These are phyloP conservation scores for Phytophthora idaei DNA, from an alignment of 352 stramenopile species.

Conservation along the genomic window DNA sequence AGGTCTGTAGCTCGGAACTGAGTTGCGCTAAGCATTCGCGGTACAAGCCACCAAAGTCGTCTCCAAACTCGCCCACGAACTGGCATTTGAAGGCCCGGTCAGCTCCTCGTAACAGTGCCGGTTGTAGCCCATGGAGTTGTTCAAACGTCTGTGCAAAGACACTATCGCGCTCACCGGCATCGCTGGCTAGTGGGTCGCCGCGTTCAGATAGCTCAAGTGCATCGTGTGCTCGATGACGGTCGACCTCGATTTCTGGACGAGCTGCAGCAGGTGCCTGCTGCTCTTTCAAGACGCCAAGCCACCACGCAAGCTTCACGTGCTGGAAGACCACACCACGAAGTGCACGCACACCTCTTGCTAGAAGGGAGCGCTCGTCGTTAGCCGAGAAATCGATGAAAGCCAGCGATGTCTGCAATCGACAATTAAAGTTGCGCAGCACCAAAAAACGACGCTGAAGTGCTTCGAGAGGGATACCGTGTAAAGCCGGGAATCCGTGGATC, in stretches of 20 bases:
- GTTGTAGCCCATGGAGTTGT: conserved; percentile 85
- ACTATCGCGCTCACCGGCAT: conserved; percentile 62
- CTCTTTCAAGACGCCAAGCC: conserved; percentile 87
- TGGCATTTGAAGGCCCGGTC: conserved; percentile 93
- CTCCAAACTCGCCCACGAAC: conserved; percentile 91
- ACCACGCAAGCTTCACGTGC: conserved; percentile 89
- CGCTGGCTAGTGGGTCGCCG: conserved; percentile 29
- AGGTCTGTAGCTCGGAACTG: conserved; percentile 87
- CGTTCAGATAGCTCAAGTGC: conserved; percentile 51
- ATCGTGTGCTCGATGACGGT: conserved; percentile 78
- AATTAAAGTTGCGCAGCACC: conserved; percentile 90
- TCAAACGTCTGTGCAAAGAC: conserved; percentile 90
- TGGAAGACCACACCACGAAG: conserved; percentile 85
- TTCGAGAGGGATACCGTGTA: conserved; percentile 54
- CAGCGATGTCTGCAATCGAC: conserved; percentile 82
- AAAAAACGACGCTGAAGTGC: conserved; percentile 82
- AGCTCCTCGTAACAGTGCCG: conserved; percentile 79
- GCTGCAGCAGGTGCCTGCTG: conserved; percentile 82
- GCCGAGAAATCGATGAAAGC: conserved; percentile 87
- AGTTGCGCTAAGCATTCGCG: conserved; percentile 90
- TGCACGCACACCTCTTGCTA: conserved; percentile 59
- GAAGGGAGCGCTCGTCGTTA: conserved; percentile 58
- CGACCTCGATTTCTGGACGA: conserved; percentile 85
- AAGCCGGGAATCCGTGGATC: conserved; percentile 51
- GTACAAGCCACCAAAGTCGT: conserved; percentile 92